Percentiles rank a stretch among this genome's conserved stretches.
Conservation (phyloP, 495 filamentous ascomycete species). For the Daldinia decipiens region DNA sequence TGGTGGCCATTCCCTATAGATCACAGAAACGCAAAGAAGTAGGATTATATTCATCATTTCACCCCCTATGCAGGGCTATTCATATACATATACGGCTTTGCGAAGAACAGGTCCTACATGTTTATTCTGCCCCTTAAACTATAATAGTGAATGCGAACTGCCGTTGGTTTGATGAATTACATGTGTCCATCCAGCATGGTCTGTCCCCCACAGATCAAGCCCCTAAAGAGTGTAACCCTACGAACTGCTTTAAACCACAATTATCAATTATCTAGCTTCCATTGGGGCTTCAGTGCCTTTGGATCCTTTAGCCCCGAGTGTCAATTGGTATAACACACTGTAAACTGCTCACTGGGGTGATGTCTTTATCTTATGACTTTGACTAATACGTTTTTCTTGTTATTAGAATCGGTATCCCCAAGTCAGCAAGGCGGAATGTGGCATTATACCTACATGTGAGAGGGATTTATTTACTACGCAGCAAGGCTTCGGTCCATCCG, state of each 20-base stretch:
- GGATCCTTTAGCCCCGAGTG: background rate
- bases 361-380: background rate
- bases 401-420: constrained; percentile 14
- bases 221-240: constrained; percentile 31
- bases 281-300: background rate
- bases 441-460: background rate
- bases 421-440: constrained; percentile 9
- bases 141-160: constrained; percentile 38
- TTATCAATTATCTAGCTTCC: background rate
- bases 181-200: constrained; percentile 31
- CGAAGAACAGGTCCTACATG: constrained; percentile 13
- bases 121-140: constrained; percentile 15
- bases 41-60: constrained; percentile 24
- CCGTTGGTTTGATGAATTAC: constrained; percentile 40
- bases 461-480: constrained; percentile 5
- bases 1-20: constrained; percentile 11
- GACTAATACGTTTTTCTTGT: background rate
- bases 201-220: constrained; percentile 32
- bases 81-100: constrained; percentile 29
- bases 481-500: constrained; percentile 16
- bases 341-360: background rate
- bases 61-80: constrained; percentile 35
- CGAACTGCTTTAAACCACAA: constrained; percentile 32
- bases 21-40: constrained; percentile 18
- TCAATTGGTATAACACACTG: background rate